These are phyloP conservation scores for Lolium multiflorum DNA, from an alignment of 176 grass and related monocot genomes.

Conservation along the genomic window DNA sequence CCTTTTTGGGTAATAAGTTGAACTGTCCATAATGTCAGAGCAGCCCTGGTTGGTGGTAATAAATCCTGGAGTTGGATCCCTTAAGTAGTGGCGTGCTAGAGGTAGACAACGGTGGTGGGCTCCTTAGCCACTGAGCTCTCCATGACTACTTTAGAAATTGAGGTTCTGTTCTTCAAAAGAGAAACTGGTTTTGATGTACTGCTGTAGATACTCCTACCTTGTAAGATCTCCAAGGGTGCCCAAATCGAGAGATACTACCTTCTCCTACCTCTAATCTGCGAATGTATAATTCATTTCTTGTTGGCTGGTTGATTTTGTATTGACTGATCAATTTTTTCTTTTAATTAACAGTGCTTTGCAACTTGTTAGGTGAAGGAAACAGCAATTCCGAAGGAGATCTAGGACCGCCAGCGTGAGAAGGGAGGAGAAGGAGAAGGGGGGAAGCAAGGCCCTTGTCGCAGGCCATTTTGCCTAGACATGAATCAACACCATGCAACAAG, in stretches of 20 bases:
- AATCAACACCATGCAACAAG: conserved; percentile 39
- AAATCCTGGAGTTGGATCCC: not conserved
- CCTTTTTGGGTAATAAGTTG: not conserved
- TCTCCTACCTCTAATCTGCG: too few relatives aligned
- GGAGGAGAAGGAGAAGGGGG: not conserved
- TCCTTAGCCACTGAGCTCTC: too few relatives aligned
- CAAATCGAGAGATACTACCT: too few relatives aligned
- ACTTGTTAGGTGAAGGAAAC: conserved; percentile 9
- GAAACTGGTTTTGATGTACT: too few relatives aligned
- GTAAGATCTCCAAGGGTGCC: too few relatives aligned
- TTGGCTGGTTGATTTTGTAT: not conserved
- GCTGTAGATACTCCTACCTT: too few relatives aligned
- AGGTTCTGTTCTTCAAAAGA: too few relatives aligned
- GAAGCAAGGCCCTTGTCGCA: conserved; percentile 26
- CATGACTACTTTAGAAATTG: too few relatives aligned
- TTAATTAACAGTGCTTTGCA: not conserved
- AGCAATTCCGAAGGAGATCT: conserved; percentile 1
- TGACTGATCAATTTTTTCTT: not conserved
- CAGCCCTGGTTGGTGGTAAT: not conserved
- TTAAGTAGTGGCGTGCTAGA: too few relatives aligned
- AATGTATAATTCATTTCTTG: not conserved
- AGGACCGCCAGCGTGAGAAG: not conserved
- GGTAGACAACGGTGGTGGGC: too few relatives aligned
- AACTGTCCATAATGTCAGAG: not conserved
- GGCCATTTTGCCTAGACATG: conserved; percentile 48